Evolutionary conservation across 352 stramenopile species (phyloP).

Genomic region (Lagenidium giganteum): DNA sequence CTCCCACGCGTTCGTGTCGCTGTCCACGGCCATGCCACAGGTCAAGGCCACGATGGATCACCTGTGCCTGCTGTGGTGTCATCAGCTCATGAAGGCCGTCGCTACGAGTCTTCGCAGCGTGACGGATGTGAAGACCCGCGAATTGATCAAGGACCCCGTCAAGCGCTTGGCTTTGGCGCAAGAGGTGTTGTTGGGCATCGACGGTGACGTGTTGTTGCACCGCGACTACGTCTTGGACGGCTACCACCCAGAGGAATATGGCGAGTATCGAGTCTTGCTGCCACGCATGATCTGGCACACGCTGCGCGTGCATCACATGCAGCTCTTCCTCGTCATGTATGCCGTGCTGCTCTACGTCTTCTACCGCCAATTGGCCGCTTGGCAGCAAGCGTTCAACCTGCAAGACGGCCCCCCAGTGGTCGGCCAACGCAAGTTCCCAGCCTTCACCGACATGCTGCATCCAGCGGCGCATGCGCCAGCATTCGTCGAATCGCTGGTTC

Average conservation of each 20-base stretch:
- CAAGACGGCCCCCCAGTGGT: constrained; percentile 8
- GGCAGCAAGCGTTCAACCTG: constrained; percentile 60
- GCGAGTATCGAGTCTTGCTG: constrained; percentile 32
- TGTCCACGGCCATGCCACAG: constrained; percentile 57
- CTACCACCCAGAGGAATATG: constrained; percentile 46
- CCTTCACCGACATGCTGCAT: constrained; percentile 58
- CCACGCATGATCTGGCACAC: constrained; percentile 44
- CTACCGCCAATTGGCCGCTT: constrained; percentile 51
- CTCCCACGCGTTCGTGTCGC: constrained; percentile 28
- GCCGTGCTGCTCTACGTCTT: constrained; percentile 61
- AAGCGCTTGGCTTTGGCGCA: constrained; percentile 39
- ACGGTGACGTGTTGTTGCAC: constrained; percentile 25
- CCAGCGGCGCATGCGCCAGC: constrained; percentile 34
- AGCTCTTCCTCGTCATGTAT: constrained; percentile 59
- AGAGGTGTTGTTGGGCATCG: constrained; percentile 27
- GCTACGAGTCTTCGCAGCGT: constrained; percentile 56
- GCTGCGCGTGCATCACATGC: constrained; percentile 37
- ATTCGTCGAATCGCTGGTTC: constrained; percentile 6
- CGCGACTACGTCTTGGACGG: constrained; percentile 40
- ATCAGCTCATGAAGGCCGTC: constrained; percentile 67
- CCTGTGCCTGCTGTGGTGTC: constrained; percentile 81
- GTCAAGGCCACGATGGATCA: constrained; percentile 73
- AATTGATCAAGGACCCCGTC: constrained; percentile 33
- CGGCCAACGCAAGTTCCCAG: constrained; percentile 29
- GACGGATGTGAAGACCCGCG: constrained; percentile 39